Evolutionary conservation across 2,329 filamentous ascomycete genomes (phyloP).

Genomic region (Arachnopeziza araneosa): DNA sequence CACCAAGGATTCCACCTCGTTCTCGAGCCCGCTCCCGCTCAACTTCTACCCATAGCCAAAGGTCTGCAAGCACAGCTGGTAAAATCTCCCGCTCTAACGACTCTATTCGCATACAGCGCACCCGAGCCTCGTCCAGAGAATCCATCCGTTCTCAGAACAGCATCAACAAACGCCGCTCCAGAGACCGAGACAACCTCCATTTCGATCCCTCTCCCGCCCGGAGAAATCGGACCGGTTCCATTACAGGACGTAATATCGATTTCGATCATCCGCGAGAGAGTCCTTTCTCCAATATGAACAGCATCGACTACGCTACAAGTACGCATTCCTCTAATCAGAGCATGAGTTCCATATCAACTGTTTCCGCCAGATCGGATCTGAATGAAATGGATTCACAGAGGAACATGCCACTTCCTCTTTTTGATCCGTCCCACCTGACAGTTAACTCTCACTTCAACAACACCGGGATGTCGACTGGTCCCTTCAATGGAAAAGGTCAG

Average conservation of each 20-base stretch:
- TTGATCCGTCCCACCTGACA: too few relatives aligned
- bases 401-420: not conserved
- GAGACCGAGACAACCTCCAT: constrained; percentile 16
- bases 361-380: not conserved
- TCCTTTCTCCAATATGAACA: constrained; percentile 28
- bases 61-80: not conserved
- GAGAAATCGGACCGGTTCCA: constrained; percentile 14
- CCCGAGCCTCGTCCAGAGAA: constrained; percentile 1
- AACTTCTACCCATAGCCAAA: constrained; percentile 1
- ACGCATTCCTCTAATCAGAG: not conserved
- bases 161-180: constrained; percentile 7
- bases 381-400: not conserved
- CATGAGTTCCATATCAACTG: not conserved
- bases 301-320: constrained; percentile 6
- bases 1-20: not conserved
- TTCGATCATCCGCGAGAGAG: constrained; percentile 17
- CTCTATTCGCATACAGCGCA: not conserved
- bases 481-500: too few relatives aligned
- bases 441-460: too few relatives aligned
- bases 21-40: constrained; percentile 5
- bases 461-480: too few relatives aligned
- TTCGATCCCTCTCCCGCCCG: constrained; percentile 14
- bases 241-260: constrained; percentile 18
- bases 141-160: not conserved
- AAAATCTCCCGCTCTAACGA: too few relatives aligned